Percentiles rank a stretch among this genome's conserved stretches.
phyloP scores from a whole-genome alignment of 176 grass and related monocot genomes.

The Echinochloa phyllopogon region DNA sequence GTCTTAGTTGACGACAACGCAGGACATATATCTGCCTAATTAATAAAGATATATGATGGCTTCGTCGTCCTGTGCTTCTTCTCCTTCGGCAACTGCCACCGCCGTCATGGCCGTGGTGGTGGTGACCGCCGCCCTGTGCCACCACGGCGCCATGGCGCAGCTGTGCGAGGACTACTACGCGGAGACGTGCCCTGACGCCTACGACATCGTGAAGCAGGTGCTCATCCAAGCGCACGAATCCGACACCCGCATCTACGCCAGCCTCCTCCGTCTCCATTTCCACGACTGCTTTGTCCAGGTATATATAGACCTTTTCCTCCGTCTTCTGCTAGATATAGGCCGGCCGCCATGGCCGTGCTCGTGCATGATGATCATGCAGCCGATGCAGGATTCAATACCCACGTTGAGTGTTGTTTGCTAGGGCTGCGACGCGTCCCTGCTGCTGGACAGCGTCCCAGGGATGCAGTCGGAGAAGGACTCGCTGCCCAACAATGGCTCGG shows the following conservation, averaged over 20 bases:
- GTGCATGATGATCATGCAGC: no score
- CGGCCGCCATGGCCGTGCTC: no score
- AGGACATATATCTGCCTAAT: neutral
- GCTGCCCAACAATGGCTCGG: constrained; percentile 52
- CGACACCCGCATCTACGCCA: constrained; percentile 65
- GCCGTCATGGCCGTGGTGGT: neutral
- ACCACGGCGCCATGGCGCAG: constrained; percentile 10
- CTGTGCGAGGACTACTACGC: constrained; percentile 63
- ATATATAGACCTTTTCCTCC: neutral
- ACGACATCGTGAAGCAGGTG: constrained; percentile 47
- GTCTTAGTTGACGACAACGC: neutral
- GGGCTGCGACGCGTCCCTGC: constrained; percentile 77
- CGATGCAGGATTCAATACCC: no score
- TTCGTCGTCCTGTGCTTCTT: neutral
- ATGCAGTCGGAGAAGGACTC: constrained; percentile 64
- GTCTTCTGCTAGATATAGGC: no score
- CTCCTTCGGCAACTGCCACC: neutral
- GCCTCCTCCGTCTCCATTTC: constrained; percentile 74
- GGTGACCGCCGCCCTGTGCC: neutral
- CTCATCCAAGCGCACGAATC: constrained; percentile 55
- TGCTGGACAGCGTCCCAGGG: constrained; percentile 54
- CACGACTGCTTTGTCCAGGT: constrained; percentile 89
- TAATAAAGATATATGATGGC: neutral
- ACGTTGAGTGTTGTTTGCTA: neutral
- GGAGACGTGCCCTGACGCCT: constrained; percentile 57